Evolutionary conservation across 176 grass and related monocot genomes (phyloP).

Genomic region (Musa beccarii): DNA sequence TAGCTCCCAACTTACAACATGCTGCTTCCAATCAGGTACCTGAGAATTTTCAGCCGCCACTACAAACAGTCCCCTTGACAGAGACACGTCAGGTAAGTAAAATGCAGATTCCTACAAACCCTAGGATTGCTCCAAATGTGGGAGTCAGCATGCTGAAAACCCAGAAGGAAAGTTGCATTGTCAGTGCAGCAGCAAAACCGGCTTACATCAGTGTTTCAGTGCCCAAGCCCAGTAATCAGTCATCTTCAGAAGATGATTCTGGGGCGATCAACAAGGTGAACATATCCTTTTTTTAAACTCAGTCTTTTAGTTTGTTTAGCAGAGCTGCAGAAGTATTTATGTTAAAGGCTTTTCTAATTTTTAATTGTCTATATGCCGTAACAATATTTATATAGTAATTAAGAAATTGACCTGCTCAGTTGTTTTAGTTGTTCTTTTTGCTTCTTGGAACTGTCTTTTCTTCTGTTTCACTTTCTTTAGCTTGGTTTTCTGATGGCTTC

Average conservation of each 20-base stretch:
- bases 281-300: slow-evolving; percentile 17
- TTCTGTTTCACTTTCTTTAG: slow-evolving; percentile 4
- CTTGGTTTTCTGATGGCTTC: slow-evolving; percentile 21
- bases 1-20: slow-evolving; percentile 50
- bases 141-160: slow-evolving; percentile 46
- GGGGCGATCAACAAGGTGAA: slow-evolving; percentile 42
- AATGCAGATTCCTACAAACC: slow-evolving; percentile 66
- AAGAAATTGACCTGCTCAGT: background rate
- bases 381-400: background rate
- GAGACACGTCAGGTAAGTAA: slow-evolving; percentile 53
- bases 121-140: slow-evolving; percentile 77
- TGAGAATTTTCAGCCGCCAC: slow-evolving; percentile 41
- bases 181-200: slow-evolving; percentile 51
- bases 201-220: slow-evolving; percentile 69
- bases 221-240: slow-evolving; percentile 36
- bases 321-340: background rate
- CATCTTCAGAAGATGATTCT: slow-evolving; percentile 35
- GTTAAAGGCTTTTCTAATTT: background rate
- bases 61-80: slow-evolving; percentile 28
- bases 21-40: slow-evolving; percentile 36
- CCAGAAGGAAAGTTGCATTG: slow-evolving; percentile 44
- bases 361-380: background rate
- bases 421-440: background rate
- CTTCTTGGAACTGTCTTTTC: background rate
- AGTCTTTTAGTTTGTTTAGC: too few relatives aligned